Base-by-base conservation (phyloP, 495 filamentous ascomycete species). In the Podospora didyma region DNA sequence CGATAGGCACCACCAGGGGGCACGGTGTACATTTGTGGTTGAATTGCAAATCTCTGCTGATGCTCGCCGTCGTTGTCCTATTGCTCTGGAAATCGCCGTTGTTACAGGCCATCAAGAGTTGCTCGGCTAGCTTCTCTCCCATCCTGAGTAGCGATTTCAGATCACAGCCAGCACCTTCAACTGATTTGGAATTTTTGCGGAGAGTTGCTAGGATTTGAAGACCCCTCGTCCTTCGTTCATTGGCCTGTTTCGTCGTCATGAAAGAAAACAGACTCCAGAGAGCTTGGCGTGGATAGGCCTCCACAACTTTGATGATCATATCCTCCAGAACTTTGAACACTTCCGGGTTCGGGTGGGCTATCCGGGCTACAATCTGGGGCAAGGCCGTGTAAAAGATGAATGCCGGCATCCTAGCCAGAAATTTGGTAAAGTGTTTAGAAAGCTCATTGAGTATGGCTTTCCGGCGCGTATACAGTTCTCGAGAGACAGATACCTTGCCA, bases 311-410 rank as follows among this genome's bases (percentile, higher is more conserved):
- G 37, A 86, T 73, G 46, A 97, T 91, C 58, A 96, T 90, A 21
- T 76, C 78, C 49, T 87, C 79, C 34, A 99, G 78, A 12, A 89
- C 68, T 46, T 83, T 79, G 69, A 87, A 92, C 17, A 96, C 89
- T 10, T 85, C 81, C 20, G 60, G 62, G 69, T 96, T 89, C 0
- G 89, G 83, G 73, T 97, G 93, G 45, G 87, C 88, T 49, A 99
- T 97, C 24, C 94, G 82, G 42, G 92, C 90, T 52, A 97, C 85
- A 41, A 97, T 86, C 72, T 99, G 94, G 26, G 93, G 86, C 16
- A 99, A 76, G 12, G 92, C 89, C 1, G 93, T 96, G 69, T 96
- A 97, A 63, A 95, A 90, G 60, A 92, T 79, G 69, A 88, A 96
- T 28, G 91, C 82, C n/a, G 91, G 91, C 56, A 97, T 74, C 31